Conservation (phyloP, 1,284 basidiomycete species). For the Microbotryum scabiosae region DNA sequence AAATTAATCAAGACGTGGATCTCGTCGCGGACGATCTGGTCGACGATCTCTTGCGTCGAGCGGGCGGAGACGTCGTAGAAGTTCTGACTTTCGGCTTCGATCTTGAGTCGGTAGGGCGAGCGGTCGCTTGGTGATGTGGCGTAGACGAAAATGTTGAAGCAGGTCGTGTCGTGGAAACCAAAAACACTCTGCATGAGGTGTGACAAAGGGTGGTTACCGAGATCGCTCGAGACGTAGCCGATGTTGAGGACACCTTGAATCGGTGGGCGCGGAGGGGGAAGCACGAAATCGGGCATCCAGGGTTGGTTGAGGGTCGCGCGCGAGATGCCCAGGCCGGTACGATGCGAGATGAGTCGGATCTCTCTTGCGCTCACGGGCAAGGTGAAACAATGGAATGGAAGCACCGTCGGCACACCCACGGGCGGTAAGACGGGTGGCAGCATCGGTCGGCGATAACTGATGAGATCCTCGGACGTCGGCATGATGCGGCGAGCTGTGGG, state of each 20-base stretch:
- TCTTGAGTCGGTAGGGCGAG: slow-evolving; percentile 49
- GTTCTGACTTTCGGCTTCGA: slow-evolving; percentile 47
- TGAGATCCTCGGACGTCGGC: slow-evolving; percentile 4
- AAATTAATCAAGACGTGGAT: slow-evolving; percentile 46
- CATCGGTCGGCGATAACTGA: slow-evolving; percentile 37
- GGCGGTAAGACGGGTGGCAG: slow-evolving; percentile 43
- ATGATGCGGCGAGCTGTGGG: slow-evolving; percentile 4
- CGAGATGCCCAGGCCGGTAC: slow-evolving; percentile 52
- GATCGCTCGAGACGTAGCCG: slow-evolving; percentile 55
- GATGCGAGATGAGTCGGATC: slow-evolving; percentile 52
- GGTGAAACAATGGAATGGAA: slow-evolving; percentile 57
- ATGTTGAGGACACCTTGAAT: slow-evolving; percentile 47
- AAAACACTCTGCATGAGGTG: slow-evolving; percentile 59
- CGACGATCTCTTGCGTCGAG: slow-evolving; percentile 45
- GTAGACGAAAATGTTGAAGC: slow-evolving; percentile 51
- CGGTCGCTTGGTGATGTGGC: slow-evolving; percentile 52
- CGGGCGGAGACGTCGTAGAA: slow-evolving; percentile 51
- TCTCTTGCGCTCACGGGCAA: slow-evolving; percentile 49
- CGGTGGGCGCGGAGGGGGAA: slow-evolving; percentile 49
- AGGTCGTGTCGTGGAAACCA: slow-evolving; percentile 46
- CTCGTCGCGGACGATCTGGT: slow-evolving; percentile 47
- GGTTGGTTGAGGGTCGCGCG: slow-evolving; percentile 47
- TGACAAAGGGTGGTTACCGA: slow-evolving; percentile 53
- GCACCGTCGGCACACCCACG: slow-evolving; percentile 49
- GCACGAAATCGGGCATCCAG: slow-evolving; percentile 49